Evolutionary conservation across 2,329 filamentous ascomycete genomes (phyloP), one percentile per base, ranked within the genome.

Genomic region (Orbilia oligospora): DNA sequence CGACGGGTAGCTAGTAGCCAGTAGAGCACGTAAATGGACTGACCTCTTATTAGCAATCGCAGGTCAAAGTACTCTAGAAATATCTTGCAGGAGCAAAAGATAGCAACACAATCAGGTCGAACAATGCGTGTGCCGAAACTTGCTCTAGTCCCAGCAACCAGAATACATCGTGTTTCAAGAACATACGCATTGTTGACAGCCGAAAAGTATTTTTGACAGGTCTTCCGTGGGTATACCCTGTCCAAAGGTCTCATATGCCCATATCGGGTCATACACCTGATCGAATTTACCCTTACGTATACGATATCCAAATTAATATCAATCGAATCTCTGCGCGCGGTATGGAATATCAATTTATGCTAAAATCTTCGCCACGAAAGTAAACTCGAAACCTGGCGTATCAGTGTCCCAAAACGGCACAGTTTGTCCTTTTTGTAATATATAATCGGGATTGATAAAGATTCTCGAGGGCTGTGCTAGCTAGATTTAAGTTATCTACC

Each of bases 131-230:
- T 14, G 36, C 46, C 44, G n/a, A 51, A 53, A 51, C 33, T 30
- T 55, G 3, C 16, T 14, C 33, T 10, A 12, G 38, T 66, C 72
- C 66, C 66, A 67, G 58, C 14, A 66, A 76, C 56, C 66, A 58
- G 65, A 70, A 33, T 46, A 70, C 16, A n/a, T 20, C 46, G 24
- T 58, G 72, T 76, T 76, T 76, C 72, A 76, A 44, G 49, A 44
- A 33, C 24, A 33, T 55, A 24, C 27, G 30, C 12, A 20, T 27
- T 53, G 24, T 56, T 65, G 69, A 71, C 58, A 72, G 58, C 30
- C 20, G 58, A 63, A 33, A 24, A 51, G 27, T 22, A 30, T 22
- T 14, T 30, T 41, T 49, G 56, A 48, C 44, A 55, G 66, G n/a
- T 46, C 66, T 58, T n/a, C 27, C 30, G 22, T 36, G 38, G 33